Base-by-base conservation (phyloP, 345 rosid species). In the Eucalyptus melliodora region DNA sequence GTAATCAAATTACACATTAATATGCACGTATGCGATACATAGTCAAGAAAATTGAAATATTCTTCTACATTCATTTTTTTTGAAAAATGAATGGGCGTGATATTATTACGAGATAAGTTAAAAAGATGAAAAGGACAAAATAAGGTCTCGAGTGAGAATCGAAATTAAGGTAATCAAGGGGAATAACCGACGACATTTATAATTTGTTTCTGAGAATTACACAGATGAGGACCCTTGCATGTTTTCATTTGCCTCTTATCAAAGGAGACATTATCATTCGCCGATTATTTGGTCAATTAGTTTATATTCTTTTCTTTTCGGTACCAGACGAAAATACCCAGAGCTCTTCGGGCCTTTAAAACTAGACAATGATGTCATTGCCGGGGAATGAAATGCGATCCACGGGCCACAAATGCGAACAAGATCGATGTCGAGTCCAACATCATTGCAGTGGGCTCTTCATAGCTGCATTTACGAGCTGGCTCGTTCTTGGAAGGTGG, bases 101-200 rank as follows among this genome's bases (percentile, higher is more conserved):
- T 37, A 2, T 37, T 6, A 17, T 72, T 72, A 5, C 2, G 4
- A 72, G 40, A 21, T 72, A 1, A 23, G 13, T 72, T 72, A 72
- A 19, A 72, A 77, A 6, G 16, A 37, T 10, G 42, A 40, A 2
- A 6, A 3, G 30, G 30, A 40, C 11, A 77, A 40, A 40, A 77
- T 11, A 40, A 3, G 0, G 5, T 34, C 0, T 9, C 1, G 26
- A 17, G 8, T 77, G 23, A 1, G 14, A 3, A 3, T 21, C 9
- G 3, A 77, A 77, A 40, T 40, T 77, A 77, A 26, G 30, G 47
- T 37, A 3, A 40, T 21, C 4, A 11, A 37, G 1, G 47, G 47
- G 9, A 21, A 77, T 11, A 21, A 1, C 30, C 1, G 30, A 21
- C 0, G 85, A 0, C 13, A 24, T 77, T 40, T 77, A 21, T 77